A percentile compares a stretch with the other conserved stretches of the same genome.
phyloP scores from a whole-genome alignment of 2,329 filamentous ascomycete species.

The Colletotrichum lindemuthianum region DNA sequence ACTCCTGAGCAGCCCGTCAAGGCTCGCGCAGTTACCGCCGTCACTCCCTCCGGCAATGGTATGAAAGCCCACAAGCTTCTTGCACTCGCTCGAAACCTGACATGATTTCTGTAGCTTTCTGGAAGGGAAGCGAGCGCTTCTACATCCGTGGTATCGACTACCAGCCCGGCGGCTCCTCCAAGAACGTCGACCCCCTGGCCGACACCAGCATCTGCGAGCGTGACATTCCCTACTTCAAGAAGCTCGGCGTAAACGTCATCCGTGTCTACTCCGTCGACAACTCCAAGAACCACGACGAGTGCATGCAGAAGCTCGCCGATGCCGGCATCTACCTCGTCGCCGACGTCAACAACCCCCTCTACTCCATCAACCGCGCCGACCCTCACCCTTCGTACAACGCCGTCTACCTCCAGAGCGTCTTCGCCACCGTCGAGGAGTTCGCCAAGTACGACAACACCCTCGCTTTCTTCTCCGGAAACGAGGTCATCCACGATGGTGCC shows the following conservation, averaged over 20 bases:
- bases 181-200: conserved; percentile 77
- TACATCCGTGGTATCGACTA: conserved; percentile 71
- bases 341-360: conserved; percentile 89
- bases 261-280: conserved; percentile 96
- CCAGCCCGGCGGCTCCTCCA: conserved; percentile 69
- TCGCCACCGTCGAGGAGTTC: conserved; percentile 89
- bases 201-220: conserved; percentile 77
- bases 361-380: conserved; percentile 83
- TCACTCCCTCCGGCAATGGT: conserved; percentile 69
- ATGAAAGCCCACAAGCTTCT: conserved; percentile 26
- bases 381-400: conserved; percentile 86
- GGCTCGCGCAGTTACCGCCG: conserved; percentile 59
- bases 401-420: conserved; percentile 84
- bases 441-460: conserved; percentile 86
- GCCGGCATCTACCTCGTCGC: conserved; percentile 93
- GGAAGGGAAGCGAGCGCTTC: conserved; percentile 62
- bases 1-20: conserved; percentile 59
- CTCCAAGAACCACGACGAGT: conserved; percentile 77
- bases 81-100: conserved; percentile 27
- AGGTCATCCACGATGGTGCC: conserved; percentile 77
- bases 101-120: conserved; percentile 61
- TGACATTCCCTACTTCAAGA: conserved; percentile 83
- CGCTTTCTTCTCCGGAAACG: conserved; percentile 85
- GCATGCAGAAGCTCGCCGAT: conserved; percentile 83
- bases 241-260: conserved; percentile 88